Evolutionary conservation across 306 rosid species (phyloP), one percentile per base, ranked within the genome.

Genomic region (Leucaena leucocephala): DNA sequence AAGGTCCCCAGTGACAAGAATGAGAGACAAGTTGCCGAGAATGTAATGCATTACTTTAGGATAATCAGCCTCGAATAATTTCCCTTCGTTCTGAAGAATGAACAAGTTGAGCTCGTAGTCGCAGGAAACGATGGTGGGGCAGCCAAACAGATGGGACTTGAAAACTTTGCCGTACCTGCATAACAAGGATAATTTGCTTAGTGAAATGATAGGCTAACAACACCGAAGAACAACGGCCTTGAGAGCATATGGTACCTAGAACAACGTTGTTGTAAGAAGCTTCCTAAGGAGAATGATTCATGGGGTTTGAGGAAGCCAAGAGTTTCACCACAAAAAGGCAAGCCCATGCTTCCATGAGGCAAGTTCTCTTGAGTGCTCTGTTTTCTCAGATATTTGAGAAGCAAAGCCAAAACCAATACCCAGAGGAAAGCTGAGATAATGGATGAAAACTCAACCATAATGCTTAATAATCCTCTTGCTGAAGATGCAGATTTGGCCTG

Each of bases 81-180:
- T 93, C 39, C 90, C 92, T 70, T 93, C 97, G 54, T 93, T 93
- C 55, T 91, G 97, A 85, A 93, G 94, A 82, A 93, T 74, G 44
- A 84, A 91, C 88, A 67, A 38, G 86, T 88, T 93, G 54, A 93
- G 83, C 74, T 91, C 95, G 71, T 78, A 78, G 82, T 93, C 93
- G 59, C 95, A 93, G 8, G 98, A 93, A 58, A 93, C 95, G 33
- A 91, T 87, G 80, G 95, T 83, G 17, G 88, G 89, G 43, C 80
- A 84, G 48, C 97, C 98, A 82, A 91, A 90, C 8, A 91, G 46
- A 86, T 90, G 90, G 0, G 95, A 91, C 81, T 87, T 93, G 88
- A 93, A 93, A 70, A 93, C 86, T 84, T 75, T 90, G 35, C 97
- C 98, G 59, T 87, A 93, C 80, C 97, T 93, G 80, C 84, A 82